A percentile compares a stretch with the other conserved stretches of the same genome.
These are phyloP conservation scores for Aquilaria agallochum DNA, from an alignment of 441 rosid genomes.

Conservation along the genomic window DNA sequence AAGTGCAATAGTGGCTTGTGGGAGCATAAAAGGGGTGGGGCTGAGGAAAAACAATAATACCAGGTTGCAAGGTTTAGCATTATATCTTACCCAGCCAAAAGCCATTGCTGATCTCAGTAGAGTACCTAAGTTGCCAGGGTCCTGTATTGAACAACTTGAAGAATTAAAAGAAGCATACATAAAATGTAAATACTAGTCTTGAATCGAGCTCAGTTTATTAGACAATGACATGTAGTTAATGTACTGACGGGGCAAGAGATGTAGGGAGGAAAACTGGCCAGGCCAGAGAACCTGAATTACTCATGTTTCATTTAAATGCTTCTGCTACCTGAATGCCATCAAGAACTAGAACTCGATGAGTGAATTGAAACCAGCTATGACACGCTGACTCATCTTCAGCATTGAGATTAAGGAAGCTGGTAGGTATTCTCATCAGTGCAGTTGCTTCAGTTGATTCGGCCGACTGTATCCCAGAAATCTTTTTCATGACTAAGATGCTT, in stretches of 20 bases:
- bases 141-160: slow-evolving; percentile 46
- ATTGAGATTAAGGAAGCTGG: slow-evolving; percentile 41
- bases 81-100: slow-evolving; percentile 71
- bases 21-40: too few relatives aligned
- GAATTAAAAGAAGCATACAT: slow-evolving; percentile 16
- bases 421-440: slow-evolving; percentile 78
- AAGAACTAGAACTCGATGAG: slow-evolving; percentile 72
- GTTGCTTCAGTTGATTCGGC: slow-evolving; percentile 73
- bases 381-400: slow-evolving; percentile 24
- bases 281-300: too few relatives aligned
- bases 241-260: background rate
- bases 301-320: background rate
- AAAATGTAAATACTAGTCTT: background rate
- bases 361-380: slow-evolving; percentile 56
- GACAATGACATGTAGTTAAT: background rate
- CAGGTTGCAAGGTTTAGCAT: background rate
- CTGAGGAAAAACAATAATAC: background rate
- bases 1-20: too few relatives aligned
- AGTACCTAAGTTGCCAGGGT: slow-evolving; percentile 96
- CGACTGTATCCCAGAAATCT: slow-evolving; percentile 78
- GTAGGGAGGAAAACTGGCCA: background rate
- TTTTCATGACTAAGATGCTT: slow-evolving; percentile 71
- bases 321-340: slow-evolving; percentile 74
- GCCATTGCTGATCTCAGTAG: slow-evolving; percentile 85
- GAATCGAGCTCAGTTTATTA: too few relatives aligned